Evolutionary conservation across 805 yeast species (phyloP), one percentile per base, ranked within the genome.

Genomic region (Monosporozyma aquatica): DNA sequence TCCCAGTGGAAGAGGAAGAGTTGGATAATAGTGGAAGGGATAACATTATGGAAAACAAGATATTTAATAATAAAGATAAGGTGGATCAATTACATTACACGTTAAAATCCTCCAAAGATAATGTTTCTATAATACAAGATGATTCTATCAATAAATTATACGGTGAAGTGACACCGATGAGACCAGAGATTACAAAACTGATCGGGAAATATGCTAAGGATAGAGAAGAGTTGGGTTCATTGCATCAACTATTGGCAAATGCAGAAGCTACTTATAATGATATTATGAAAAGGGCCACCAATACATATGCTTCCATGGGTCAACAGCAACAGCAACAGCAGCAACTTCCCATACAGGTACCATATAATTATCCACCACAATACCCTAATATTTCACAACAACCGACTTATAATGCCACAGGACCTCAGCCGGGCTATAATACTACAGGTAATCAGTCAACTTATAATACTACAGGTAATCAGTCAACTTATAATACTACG

Each of bases 151-250:
- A 87, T 46, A 67, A 69, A 26, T 65, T 86, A 46, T 84, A 89
- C 58, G 85, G 87, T 41, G 72, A 78, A 11, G 70, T 87, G 1
- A 73, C 82, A 14, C 77, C 87, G 4, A 66, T 86, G 39, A 77
- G 95, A 48, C 86, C 87, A 0, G 74, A 78, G 47, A 68, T 92
- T 46, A 85, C 85, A 13, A 76, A 76, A 53, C 65, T 80, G 52
- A 76, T 92, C 47, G 95, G 86, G 44, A 77, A 84, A 59, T 83
- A 86, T 60, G 73, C 86, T 28, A 72, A 75, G 36, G 75, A 86
- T 54, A 78, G 82, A 56, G 84, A 87, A 51, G 97, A 90, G 48
- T 66, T 90, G 46, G 67, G 78, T 47, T 75, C 75, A 17, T 68
- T 90, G 52, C 82, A 86, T 54, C 74, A 75, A 47, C 82, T 84